Base-by-base conservation (phyloP, 768 basidiomycete genomes). In the Pleurotus eryngii region DNA sequence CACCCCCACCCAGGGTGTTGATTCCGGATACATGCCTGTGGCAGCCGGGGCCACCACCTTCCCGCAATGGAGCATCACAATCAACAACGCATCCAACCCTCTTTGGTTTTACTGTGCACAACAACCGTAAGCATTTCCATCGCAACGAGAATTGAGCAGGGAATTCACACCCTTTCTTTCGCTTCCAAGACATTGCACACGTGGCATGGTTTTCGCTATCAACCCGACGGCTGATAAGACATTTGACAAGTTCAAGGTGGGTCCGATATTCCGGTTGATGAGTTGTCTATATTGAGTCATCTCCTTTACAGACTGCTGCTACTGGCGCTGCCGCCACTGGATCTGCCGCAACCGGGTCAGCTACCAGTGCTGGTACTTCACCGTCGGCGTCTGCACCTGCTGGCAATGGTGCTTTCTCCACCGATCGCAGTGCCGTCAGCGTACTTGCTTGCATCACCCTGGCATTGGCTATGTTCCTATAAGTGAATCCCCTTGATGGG, bases 61-160 rank as follows among this genome's bases (percentile, higher is more conserved):
- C 59, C 70, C 74, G 14, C 65, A 71, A 48, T 78, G 71, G 70
- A 70, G 73, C 3, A 66, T 74, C 58, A 70, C 67, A 5, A 61
- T 75, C 22, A 62, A 70, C 30, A 69, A 75, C 38, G 70, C 69
- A 49, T 65, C 69, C 22, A 68, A 70, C 6, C 80, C 81, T n/a
- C 68, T 82, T 47, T 84, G 81, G 81, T 82, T 81, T 74, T 80
- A 73, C 70, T 84, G 81, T 61, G 69, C 67, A 20, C 79, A 78
- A 56, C 67, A 64, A 12, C 65, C 65, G 70, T 73, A 63, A 57
- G 65, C 60, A 17, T 43, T 2, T 35, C 30, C 30, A 11, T 35
- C 30, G 30, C 30, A 11, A 35, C 30, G 30, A 35, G 30, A 35
- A 35, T 35, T 4, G 30, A 35, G 30, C 30, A 14, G 39, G 35